Conservation (phyloP, 352 stramenopile genomes). For the Globisporangium mamillatum region DNA sequence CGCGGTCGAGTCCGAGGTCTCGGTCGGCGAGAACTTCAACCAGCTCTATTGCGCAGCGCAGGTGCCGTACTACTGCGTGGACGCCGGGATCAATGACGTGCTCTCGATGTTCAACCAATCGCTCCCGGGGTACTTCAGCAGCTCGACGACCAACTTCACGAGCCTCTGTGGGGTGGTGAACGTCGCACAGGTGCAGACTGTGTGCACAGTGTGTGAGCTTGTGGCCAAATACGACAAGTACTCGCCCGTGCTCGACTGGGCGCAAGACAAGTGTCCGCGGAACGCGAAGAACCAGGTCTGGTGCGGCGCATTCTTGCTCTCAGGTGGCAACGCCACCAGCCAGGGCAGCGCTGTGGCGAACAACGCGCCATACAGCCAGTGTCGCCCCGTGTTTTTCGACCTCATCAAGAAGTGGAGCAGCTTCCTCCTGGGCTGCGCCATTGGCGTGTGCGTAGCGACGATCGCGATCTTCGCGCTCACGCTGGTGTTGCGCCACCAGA, state of each 20-base stretch:
- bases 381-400: constrained; percentile 52
- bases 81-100: constrained; percentile 40
- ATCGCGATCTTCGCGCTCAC: constrained; percentile 54
- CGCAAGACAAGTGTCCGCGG: constrained; percentile 48
- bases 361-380: constrained; percentile 66
- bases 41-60: constrained; percentile 78
- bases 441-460: constrained; percentile 54
- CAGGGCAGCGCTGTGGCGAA: constrained; percentile 33
- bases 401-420: constrained; percentile 72
- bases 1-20: constrained; percentile 38
- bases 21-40: constrained; percentile 73
- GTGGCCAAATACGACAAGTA: constrained; percentile 59
- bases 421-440: constrained; percentile 46
- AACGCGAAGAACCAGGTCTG: constrained; percentile 58
- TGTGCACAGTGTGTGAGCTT: constrained; percentile 61
- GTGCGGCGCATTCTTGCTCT: constrained; percentile 66
- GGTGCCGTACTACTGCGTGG: constrained; percentile 76
- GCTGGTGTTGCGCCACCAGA: constrained; percentile 46
- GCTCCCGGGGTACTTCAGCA: constrained; percentile 35
- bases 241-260: constrained; percentile 63
- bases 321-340: constrained; percentile 16
- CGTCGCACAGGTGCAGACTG: constrained; percentile 40
- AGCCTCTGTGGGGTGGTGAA: constrained; percentile 43
- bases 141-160: constrained; percentile 46
- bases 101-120: constrained; percentile 55